Evolutionary conservation across 1,284 basidiomycete genomes (phyloP), one percentile per base, ranked within the genome.

Genomic region (Moniliophthora roreri): DNA sequence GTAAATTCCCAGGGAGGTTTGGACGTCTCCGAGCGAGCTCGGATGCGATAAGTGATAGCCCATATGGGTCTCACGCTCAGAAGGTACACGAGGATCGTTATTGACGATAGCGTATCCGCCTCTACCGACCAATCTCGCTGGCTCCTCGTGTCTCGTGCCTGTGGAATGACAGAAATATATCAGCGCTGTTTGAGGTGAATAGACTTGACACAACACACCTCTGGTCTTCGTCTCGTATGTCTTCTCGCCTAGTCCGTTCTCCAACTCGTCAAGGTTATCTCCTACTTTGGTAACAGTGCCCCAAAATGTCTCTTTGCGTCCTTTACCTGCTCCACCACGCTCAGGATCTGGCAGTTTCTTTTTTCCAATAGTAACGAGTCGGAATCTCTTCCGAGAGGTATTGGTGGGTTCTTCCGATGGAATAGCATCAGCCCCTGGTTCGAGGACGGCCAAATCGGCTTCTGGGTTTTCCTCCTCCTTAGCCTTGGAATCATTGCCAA

Each of bases 41-140:
- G 83, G 83, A 54, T 85, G 79, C 1, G 82, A 80, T 28, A 85
- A 69, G 52, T 78, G 69, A 63, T 83, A 85, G 0, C 79, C 83
- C 24, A 85, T 70, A 62, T 83, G 79, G 0, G 82, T 84, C 52
- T 71, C 69, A 35, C 76, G 68, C 52, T 72, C 63, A 1, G 80
- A 82, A 0, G 74, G 77, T 2, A 68, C 71, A 0, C 63, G 56
- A 0, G 74, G 70, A n/a, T 76, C 68, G 28, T 71, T 70, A 60
- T 82, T 83, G 24, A 81, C 82, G 34, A 87, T 77, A 20, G 80
- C 81, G 60, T 89, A 87, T 26, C 77, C 82, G 0, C 85, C 85
- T 20, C 82, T 69, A 0, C 77, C 85, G 1, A 77, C 83, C 20
- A 86, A 73, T 16, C 84, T 77, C 0, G 78, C 79, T 1, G 80